phyloP scores from a whole-genome alignment of 2,329 filamentous ascomycete species.

The Epichloe gansuensis region DNA sequence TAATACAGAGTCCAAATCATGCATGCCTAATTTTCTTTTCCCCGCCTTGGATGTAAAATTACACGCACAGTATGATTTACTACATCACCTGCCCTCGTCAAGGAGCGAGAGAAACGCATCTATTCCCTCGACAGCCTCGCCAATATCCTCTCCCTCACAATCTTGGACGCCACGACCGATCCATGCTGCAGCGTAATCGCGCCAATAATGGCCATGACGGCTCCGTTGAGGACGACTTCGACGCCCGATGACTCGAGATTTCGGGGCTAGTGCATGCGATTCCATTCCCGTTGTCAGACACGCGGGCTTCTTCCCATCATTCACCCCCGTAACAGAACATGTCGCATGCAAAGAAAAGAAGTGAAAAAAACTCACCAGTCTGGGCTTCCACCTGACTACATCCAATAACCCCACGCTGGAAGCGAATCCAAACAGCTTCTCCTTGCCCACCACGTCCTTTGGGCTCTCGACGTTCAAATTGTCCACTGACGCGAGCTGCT shows the following conservation, averaged over 20 bases:
- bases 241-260: constrained; percentile 62
- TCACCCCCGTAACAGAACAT: neutral
- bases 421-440: constrained; percentile 55
- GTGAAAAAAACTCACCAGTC: constrained; percentile 44
- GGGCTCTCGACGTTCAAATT: constrained; percentile 54
- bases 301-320: neutral
- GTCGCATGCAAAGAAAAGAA: neutral
- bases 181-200: constrained; percentile 84
- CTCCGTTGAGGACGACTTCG: constrained; percentile 60
- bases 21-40: too few species aligned
- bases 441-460: constrained; percentile 46
- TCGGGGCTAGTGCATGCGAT: constrained; percentile 33
- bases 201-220: constrained; percentile 75
- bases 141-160: constrained; percentile 68
- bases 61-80: constrained; percentile 11
- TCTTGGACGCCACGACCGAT: constrained; percentile 58
- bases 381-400: constrained; percentile 82
- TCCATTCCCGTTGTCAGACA: too few species aligned
- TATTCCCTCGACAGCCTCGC: constrained; percentile 14
- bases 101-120: neutral
- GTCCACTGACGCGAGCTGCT: constrained; percentile 57
- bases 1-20: constrained; percentile 5
- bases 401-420: constrained; percentile 55
- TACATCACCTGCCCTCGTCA: too few species aligned
- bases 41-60: too few species aligned